Conservation (phyloP, 768 basidiomycete species). For the Serendipita sp. region DNA sequence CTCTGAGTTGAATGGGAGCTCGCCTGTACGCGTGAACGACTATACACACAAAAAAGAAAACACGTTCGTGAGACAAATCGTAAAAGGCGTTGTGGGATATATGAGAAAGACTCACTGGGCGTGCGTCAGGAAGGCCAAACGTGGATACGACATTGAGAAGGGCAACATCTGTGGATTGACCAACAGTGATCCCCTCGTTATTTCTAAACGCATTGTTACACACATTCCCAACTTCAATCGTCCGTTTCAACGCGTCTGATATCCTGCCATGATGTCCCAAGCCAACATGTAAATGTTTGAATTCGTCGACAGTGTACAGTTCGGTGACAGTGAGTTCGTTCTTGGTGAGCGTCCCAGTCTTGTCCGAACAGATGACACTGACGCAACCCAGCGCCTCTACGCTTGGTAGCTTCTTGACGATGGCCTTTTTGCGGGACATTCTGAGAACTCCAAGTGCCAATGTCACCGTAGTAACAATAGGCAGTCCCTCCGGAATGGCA, state of each 20-base stretch:
- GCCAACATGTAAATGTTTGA: conserved; percentile 41
- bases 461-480: conserved; percentile 94
- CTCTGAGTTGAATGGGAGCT: conserved; percentile 86
- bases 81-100: not conserved
- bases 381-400: conserved; percentile 90
- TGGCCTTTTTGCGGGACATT: conserved; percentile 89
- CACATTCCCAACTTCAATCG: conserved; percentile 66
- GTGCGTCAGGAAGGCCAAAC: conserved; percentile 52
- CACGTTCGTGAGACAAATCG: not conserved
- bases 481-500: conserved; percentile 91
- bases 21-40: conserved; percentile 55
- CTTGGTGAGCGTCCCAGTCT: conserved; percentile 88
- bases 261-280: conserved; percentile 15
- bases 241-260: conserved; percentile 54
- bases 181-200: conserved; percentile 58
- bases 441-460: conserved; percentile 84
- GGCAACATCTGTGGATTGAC: conserved; percentile 89
- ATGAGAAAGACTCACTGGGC: conserved; percentile 34
- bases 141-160: conserved; percentile 59
- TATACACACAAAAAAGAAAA: conserved; percentile 15
- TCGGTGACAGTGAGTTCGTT: conserved; percentile 93
- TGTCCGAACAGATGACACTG: conserved; percentile 96
- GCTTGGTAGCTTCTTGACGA: conserved; percentile 91
- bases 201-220: conserved; percentile 80
- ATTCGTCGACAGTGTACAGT: conserved; percentile 75